Conservation (phyloP, 106 monocot species). For the Apostasia shenzhenica region DNA sequence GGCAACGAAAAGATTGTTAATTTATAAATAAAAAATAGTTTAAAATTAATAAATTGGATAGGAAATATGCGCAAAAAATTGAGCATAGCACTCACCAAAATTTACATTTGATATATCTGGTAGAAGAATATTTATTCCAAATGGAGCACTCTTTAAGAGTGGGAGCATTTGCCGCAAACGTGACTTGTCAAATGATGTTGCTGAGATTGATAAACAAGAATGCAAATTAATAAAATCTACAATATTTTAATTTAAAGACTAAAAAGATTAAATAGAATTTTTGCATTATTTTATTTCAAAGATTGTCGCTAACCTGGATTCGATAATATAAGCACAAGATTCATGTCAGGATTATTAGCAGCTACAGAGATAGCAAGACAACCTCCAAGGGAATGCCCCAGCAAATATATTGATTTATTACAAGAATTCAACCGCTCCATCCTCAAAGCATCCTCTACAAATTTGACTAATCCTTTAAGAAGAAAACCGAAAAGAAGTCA, state of each 20-base stretch:
- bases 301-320: slow-evolving; percentile 40
- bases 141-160: slow-evolving; percentile 5
- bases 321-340: slow-evolving; percentile 35
- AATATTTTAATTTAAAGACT: slow-evolving; percentile 1
- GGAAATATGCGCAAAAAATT: too few species aligned
- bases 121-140: slow-evolving; percentile 1
- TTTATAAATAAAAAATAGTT: too few species aligned
- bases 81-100: slow-evolving; percentile 16
- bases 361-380: slow-evolving; percentile 53
- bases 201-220: slow-evolving; percentile 11
- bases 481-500: slow-evolving; percentile 2
- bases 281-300: not conserved
- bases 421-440: slow-evolving; percentile 26
- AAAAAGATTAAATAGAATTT: not conserved
- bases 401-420: slow-evolving; percentile 44
- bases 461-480: slow-evolving; percentile 24
- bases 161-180: slow-evolving; percentile 17
- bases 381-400: slow-evolving; percentile 60
- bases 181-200: slow-evolving; percentile 43
- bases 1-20: too few species aligned
- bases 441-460: slow-evolving; percentile 39
- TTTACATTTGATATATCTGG: slow-evolving; percentile 16
- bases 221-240: not conserved
- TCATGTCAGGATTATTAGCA: slow-evolving; percentile 43
- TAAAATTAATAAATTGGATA: too few species aligned